Evolutionary conservation across 768 basidiomycete species (phyloP), one percentile per base, ranked within the genome.

Genomic region (Asterophora parasitica): DNA sequence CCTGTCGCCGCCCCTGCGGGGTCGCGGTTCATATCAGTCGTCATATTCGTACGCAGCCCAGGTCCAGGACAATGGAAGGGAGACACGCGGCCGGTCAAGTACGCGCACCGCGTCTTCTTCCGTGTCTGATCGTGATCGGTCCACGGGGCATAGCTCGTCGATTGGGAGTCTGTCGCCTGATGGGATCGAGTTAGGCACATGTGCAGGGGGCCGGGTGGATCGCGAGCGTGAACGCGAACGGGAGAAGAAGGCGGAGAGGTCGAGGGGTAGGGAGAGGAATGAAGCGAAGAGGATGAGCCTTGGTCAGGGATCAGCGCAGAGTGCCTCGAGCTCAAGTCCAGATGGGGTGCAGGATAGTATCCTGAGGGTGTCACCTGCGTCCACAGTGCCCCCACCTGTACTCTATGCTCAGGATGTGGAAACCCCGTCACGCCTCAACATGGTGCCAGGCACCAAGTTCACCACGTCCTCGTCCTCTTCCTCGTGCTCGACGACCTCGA

Each of bases 61-160:
- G 31, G 58, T 59, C 23, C 42, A 23, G 53, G 35, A 4, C 44
- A 38, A 34, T 6, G 23, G 23, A 23, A 16, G 32, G 41, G 52
- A 63, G 47, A 63, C 67, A 42, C 74, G 83, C 11, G 82, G 83
- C 2, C 70, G 82, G 16, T 81, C 81, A 34, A 67, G 67, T 41
- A 72, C 79, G 15, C 74, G 80, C 32, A 75, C n/a, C n/a, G n/a
- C 74, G 5, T 77, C 81, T 1, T 79, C 78, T 23, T 71, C 77
- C 20, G 66, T 74, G 36, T 78, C 76, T 42, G 80, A 80, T 52
- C 69, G 76, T 7, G 75, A 75, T 12, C 62, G 61, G 7, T 59
- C 62, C 7, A 50, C 54, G 4, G 53, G 53, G 17, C 57, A 55
- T 45, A 56, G 57, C 9, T 61, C 61, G 9, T 61, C 65, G 0